These are phyloP conservation scores for Coleophoma crateriformis DNA, from an alignment of 2,329 filamentous ascomycete genomes.

Conservation along the genomic window DNA sequence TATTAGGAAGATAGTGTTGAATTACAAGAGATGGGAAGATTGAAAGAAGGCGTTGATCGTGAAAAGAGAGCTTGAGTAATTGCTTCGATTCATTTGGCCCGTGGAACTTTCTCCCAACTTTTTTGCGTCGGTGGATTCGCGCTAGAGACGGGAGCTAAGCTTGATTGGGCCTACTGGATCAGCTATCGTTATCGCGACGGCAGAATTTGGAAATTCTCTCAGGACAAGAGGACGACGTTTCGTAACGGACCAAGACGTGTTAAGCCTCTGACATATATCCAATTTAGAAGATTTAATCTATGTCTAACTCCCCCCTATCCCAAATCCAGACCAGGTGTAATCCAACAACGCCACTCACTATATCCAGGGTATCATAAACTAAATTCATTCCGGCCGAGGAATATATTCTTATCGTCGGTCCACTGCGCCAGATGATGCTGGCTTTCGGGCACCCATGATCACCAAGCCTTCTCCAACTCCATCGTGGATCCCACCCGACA, in stretches of 20 bases:
- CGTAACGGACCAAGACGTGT: too few relatives aligned
- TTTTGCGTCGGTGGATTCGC: background rate
- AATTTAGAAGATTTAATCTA: background rate
- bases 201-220: too few relatives aligned
- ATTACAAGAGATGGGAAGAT: background rate
- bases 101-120: background rate
- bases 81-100: too few relatives aligned
- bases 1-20: slow-evolving; percentile 5
- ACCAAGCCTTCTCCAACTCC: slow-evolving; percentile 51
- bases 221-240: too few relatives aligned
- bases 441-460: slow-evolving; percentile 30
- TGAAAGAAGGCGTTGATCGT: background rate
- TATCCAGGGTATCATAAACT: slow-evolving; percentile 7
- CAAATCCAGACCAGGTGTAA: background rate
- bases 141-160: background rate
- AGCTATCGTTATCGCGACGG: too few relatives aligned
- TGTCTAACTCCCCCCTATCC: background rate
- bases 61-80: background rate
- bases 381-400: background rate
- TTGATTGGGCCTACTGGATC: background rate
- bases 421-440: background rate
- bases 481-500: slow-evolving; percentile 63
- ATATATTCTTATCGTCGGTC: slow-evolving; percentile 1
- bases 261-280: too few relatives aligned
- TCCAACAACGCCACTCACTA: background rate